A percentile compares a stretch with the other conserved stretches of the same genome.
Conservation (phyloP, 139 green algal genomes). For the Chlorella sorokiniana region DNA sequence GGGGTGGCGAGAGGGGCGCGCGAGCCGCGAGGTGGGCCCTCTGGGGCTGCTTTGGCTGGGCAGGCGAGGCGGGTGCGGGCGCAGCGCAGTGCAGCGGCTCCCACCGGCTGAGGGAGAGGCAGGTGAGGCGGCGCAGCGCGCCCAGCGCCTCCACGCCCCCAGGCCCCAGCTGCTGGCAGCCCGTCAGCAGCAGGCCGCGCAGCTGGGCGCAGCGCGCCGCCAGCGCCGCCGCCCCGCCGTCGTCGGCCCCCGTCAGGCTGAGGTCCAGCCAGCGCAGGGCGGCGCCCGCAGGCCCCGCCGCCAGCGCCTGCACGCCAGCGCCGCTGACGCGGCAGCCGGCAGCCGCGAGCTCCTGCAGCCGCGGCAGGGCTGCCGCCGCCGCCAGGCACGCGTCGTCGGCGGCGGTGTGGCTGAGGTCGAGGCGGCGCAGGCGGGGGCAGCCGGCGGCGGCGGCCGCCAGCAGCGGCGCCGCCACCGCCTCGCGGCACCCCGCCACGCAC, state of each 20-base stretch:
- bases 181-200: constrained; percentile 3
- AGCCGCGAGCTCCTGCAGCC: neutral
- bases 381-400: constrained; percentile 9
- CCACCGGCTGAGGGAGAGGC: constrained; percentile 13
- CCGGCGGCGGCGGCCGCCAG: neutral
- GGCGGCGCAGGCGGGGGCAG: neutral
- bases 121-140: neutral
- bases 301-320: constrained; percentile 7
- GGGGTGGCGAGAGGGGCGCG: too few relatives aligned
- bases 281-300: neutral
- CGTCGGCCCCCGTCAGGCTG: neutral
- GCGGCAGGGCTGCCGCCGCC: neutral
- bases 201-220: neutral
- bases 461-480: neutral
- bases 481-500: constrained; percentile 5
- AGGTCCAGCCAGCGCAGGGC: constrained; percentile 19
- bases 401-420: constrained; percentile 20
- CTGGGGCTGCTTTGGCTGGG: too few relatives aligned
- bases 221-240: neutral
- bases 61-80: neutral
- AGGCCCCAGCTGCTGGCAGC: neutral
- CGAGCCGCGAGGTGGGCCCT: too few relatives aligned
- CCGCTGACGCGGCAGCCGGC: neutral
- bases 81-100: too few relatives aligned
- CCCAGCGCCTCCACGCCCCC: neutral